Base-by-base conservation (phyloP, 2,329 filamentous ascomycete genomes). In the Talaromyces sp. region DNA sequence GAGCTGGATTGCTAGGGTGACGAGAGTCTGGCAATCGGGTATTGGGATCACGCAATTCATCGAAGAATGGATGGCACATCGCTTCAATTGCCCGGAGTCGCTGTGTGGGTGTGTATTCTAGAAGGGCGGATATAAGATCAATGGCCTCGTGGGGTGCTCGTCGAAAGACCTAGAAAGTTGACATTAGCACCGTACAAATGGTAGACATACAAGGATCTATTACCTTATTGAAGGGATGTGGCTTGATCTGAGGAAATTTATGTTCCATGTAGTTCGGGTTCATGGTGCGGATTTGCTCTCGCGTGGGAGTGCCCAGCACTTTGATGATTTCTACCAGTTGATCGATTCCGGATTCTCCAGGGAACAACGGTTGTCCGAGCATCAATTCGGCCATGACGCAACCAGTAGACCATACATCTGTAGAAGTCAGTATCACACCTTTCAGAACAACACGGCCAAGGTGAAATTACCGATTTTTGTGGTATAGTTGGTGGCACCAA, bases 231-330 rank as follows among this genome's bases (percentile, higher is more conserved):
- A 99, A 99, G 28, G 94, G 94, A 71, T 99, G 94, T 59, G 94
- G 94, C 81, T 99, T 99, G 80, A 99, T 99, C 77, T 99, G 94
- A 50, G 94, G 94, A 77, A 99, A 99, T 80, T 97, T 97, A 80
- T 99, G 94, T 79, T 99, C 94, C 94, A 99, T 99, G 78, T 99
- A 99, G 77, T 99, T 99, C 60, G 94, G 94, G 77, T 99, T 99
- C 94, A 99, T 99, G 64, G 94, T 99, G 66, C 94, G 89, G 70
- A 99, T 99, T 77, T 99, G 94, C 75, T 99, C 94, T 64, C 94
- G 85, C 36, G 94, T 97, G 17, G 94, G 94, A 17, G 94, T 99
- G 60, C 94, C 94, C 61, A 99, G 80, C 55, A 99, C 93, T 79
- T 99, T 99, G 82, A 99, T 99, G 73, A 99, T 99, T 77, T 99